Evolutionary conservation across 192 early-diverging fungal genomes (phyloP).

Genomic region (Cetraspora pellucida): DNA sequence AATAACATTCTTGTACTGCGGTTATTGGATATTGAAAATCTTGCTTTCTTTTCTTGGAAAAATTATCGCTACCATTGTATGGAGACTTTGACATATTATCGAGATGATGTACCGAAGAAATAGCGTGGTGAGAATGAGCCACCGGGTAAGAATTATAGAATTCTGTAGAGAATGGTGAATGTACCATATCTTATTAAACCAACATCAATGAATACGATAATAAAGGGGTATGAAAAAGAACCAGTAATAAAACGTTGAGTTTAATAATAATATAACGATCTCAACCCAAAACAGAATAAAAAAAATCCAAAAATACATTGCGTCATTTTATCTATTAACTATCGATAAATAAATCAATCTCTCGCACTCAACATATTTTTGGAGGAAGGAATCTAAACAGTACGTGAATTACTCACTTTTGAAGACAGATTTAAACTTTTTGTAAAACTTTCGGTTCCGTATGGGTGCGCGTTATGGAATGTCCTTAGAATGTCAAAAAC

Average conservation of each 20-base stretch:
- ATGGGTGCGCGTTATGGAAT: no score
- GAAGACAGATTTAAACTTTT: no score
- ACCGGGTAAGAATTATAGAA: conserved; percentile 9
- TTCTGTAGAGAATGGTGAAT: conserved; percentile 13
- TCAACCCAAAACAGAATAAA: background rate
- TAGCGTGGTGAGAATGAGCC: background rate
- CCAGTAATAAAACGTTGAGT: background rate
- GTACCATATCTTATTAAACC: background rate
- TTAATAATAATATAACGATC: background rate
- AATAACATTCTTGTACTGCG: background rate
- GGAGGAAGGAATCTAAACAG: background rate
- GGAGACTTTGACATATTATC: conserved; percentile 20
- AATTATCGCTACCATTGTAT: background rate
- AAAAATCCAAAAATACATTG: background rate
- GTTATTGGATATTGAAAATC: conserved; percentile 11
- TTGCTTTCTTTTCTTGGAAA: conserved; percentile 15
- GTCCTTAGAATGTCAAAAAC: no score
- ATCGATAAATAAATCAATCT: background rate
- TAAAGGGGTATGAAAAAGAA: background rate
- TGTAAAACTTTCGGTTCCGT: no score
- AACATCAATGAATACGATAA: background rate
- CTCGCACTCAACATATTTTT: background rate
- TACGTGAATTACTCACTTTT: background rate
- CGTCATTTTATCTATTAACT: background rate
- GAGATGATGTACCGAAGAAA: background rate